Evolutionary conservation across 768 basidiomycete species (phyloP).

Genomic region (Termitomyces sp.): DNA sequence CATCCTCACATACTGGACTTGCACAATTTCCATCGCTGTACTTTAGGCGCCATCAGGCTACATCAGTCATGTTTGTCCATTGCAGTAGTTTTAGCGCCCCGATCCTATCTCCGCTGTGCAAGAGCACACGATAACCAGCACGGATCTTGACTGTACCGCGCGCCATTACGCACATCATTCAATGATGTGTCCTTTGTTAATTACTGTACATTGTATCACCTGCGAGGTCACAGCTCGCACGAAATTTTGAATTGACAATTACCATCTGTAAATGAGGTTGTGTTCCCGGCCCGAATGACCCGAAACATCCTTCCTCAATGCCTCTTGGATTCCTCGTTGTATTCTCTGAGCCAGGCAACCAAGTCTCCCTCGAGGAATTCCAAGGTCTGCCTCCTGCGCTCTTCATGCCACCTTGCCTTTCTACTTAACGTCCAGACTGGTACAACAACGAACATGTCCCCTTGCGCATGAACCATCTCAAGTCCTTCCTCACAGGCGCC

Average conservation of each 20-base stretch:
- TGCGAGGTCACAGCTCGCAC: not conserved
- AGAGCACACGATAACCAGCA: constrained; percentile 7
- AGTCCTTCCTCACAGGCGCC: constrained; percentile 42
- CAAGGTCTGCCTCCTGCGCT: constrained; percentile 25
- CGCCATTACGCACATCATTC: constrained; percentile 1
- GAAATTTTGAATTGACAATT: not conserved
- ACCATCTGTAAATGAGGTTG: too few species aligned
- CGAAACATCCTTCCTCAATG: constrained; percentile 14
- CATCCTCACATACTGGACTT: not conserved
- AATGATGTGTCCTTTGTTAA: constrained; percentile 2
- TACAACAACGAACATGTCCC: constrained; percentile 54
- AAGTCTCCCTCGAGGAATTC: constrained; percentile 39
- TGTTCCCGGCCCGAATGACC: not conserved
- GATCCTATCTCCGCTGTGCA: not conserved
- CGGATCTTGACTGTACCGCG: constrained; percentile 1
- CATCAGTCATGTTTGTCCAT: not conserved
- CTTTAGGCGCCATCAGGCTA: not conserved
- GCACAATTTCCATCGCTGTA: not conserved
- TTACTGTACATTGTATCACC: constrained; percentile 5
- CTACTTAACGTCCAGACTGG: constrained; percentile 31
- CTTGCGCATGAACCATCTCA: constrained; percentile 37
- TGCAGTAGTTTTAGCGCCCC: not conserved
- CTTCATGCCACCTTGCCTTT: not conserved
- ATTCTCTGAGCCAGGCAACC: constrained; percentile 35
- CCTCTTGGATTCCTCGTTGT: constrained; percentile 42